These are phyloP conservation scores for Vitis rupestris DNA, from an alignment of 164 flowering plant species.

Conservation along the genomic window DNA sequence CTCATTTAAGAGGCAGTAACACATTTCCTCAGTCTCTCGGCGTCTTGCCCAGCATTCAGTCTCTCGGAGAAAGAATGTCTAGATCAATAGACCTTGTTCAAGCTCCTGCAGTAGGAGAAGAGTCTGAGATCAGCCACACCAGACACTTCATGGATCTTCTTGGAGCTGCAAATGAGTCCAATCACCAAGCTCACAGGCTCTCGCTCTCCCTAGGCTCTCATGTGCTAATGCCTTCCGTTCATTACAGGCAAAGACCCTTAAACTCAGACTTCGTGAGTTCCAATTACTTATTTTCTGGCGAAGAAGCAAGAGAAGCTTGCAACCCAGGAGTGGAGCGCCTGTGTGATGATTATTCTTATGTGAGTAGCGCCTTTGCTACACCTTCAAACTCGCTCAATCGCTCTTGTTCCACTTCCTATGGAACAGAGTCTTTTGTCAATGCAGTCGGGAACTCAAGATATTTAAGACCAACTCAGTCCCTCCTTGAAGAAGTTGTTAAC, in stretches of 20 bases:
- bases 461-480: conserved; percentile 57
- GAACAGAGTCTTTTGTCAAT: conserved; percentile 27
- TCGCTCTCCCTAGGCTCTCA: conserved; percentile 48
- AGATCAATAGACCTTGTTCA: conserved; percentile 45
- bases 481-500: conserved; percentile 65
- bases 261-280: conserved; percentile 27
- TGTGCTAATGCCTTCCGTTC: conserved; percentile 31
- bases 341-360: conserved; percentile 21
- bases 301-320: conserved; percentile 29
- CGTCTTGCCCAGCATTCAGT: conserved; percentile 38
- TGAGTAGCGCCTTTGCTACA: conserved; percentile 20
- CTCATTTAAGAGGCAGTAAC: conserved; percentile 27
- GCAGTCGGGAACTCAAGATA: conserved; percentile 49
- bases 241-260: conserved; percentile 35
- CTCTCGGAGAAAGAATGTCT: conserved; percentile 43
- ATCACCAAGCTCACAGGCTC: conserved; percentile 33
- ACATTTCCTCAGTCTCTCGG: conserved; percentile 28
- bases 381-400: conserved; percentile 30
- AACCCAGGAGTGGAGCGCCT: conserved; percentile 19
- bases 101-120: conserved; percentile 23
- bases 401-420: conserved; percentile 32
- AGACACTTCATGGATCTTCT: conserved; percentile 62
- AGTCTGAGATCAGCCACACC: conserved; percentile 32
- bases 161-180: conserved; percentile 42
- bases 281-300: conserved; percentile 29